Evolutionary conservation across 768 basidiomycete genomes (phyloP), one percentile per base, ranked within the genome.

Genomic region (Agaricus sinodeliciosus): DNA sequence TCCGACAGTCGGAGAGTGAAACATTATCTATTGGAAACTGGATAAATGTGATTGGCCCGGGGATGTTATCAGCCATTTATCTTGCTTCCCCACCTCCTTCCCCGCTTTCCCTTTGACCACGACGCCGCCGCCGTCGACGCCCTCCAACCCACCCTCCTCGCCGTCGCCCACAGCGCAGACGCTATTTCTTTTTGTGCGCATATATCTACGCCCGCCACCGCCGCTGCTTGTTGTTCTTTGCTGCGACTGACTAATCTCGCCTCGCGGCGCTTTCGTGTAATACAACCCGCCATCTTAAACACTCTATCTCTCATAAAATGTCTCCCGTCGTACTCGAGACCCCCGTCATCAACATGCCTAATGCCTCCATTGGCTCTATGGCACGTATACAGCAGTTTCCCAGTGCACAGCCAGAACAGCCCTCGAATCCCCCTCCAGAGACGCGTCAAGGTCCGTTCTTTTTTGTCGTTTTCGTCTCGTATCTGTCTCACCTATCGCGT

Each of bases 271-370:
- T 19, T 50, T 48, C 55, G 31, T 46, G 57, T 45, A 51, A 50
- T 50, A 39, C 49, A 39, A 25, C 56, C 57, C 31, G 55, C 58
- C 9, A 27, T 39, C 45, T 49, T 44, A 55, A 51, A 43, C 45
- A 35, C 53, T 28, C 43, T 16, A 25, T 4, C 18, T 22, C 43
- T 37, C 34, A 53, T 51, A 63, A 65, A 62, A 81, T 81, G 81
- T 74, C 80, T 44, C 75, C 79, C 63, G 75, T 82, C 63, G 73
- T 80, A 57, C 71, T 83, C 58, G 79, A 82, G 63, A 64, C 76
- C 31, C 77, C 79, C 41, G 68, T 75, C 28, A 60, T 80, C 60
- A 74, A 68, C 67, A 73, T 80, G 66, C 79, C 77, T 56, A 74
- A 69, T 59, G 64, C 70, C 36, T 59, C 71, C 52, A 65, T 74